Evolutionary conservation across 352 stramenopile genomes (phyloP), one percentile per base, ranked within the genome.

Genomic region (Phytophthora pluvialis): DNA sequence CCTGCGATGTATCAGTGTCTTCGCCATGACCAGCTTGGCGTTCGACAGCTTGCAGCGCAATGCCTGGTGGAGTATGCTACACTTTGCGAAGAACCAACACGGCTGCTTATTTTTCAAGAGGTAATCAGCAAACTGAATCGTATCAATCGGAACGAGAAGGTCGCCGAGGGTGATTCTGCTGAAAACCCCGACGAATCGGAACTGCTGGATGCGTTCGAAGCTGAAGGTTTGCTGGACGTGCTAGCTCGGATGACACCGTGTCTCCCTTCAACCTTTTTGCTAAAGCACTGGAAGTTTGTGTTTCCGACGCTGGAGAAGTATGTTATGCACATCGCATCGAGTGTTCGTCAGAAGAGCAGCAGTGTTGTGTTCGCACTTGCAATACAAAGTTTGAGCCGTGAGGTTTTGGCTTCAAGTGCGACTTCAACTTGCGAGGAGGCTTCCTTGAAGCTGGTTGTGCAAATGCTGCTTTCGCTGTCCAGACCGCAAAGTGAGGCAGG

Each of bases 51-150:
- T 5, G 77, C 85, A 1, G 77, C 85, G 0, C 51, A 82, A 29
- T 84, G 75, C 47, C 62, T 93, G 3, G 76, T 74, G 26, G 56
- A 56, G 28, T 88, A 80, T 29, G 60, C 79, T 11, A 58, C 50
- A 3, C 62, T 93, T 10, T 90, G 78, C 45, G 85, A 90, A 33
- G 63, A 80, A 42, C 64, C 77, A 26, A 88, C 72, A 36, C 71
- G 73, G 3, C 26, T 93, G 1, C 29, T 83, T 10, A 78, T 77
- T 12, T 93, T 91, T 38, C 84, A 93, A 40, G 84, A 91, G 57
- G 73, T 88, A 7, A 80, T 90, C 58, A 93, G 81, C 53, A 93
- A 93, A 44, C 58, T 93, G 3, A 90, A 93, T 59, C 76, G 79
- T 1, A 80, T 89, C 26, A 72, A 77, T n/a, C 49, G 46, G 7